phyloP scores from a whole-genome alignment of 495 filamentous ascomycete species.

The Clohesyomyces aquaticus region DNA sequence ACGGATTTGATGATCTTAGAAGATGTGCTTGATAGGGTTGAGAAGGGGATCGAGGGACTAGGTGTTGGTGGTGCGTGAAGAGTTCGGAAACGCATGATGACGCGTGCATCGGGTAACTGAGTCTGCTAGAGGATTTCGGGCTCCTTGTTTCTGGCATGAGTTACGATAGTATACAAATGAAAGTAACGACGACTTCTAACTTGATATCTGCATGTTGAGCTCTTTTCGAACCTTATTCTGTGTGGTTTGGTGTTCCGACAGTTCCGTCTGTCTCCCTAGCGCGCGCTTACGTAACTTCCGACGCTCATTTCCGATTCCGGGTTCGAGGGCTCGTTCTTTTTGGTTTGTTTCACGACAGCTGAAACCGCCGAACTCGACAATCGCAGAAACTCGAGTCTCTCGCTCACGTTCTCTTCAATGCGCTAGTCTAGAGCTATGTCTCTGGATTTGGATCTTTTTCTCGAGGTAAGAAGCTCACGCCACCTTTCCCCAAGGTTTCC shows the following conservation, averaged over 20 bases:
- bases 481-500: too few species aligned
- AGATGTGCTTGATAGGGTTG: constrained; percentile 38
- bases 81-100: too few species aligned
- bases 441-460: not conserved
- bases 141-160: not conserved
- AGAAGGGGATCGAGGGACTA: constrained; percentile 5
- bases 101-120: too few species aligned
- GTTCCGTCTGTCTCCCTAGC: not conserved
- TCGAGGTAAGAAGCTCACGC: not conserved
- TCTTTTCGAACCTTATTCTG: not conserved
- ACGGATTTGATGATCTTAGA: constrained; percentile 37
- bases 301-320: not conserved
- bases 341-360: not conserved
- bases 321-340: not conserved
- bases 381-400: too few species aligned
- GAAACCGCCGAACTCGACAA: too few species aligned
- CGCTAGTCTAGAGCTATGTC: not conserved
- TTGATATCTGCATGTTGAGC: constrained; percentile 1
- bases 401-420: not conserved
- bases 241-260: not conserved
- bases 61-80: not conserved
- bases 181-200: not conserved
- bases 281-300: constrained; percentile 3
- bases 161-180: not conserved
- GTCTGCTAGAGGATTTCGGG: not conserved